Evolutionary conservation across 1,284 basidiomycete genomes (phyloP), one percentile per base, ranked within the genome.

Genomic region (Stereum hirsutum): DNA sequence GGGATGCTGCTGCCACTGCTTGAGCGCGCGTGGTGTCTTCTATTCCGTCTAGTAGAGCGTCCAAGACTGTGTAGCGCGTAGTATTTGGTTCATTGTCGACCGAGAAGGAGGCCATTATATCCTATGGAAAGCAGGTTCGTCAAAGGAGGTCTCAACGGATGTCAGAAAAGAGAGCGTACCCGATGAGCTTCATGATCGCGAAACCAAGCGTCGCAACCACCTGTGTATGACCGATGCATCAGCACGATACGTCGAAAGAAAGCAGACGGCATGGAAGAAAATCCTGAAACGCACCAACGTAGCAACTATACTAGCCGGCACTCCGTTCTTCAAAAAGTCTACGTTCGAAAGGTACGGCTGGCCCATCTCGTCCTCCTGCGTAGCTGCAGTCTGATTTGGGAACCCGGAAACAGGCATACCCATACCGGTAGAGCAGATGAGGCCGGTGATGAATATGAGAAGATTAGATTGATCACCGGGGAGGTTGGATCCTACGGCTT

Each of bases 381-480:
- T 90, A 19, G 93, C 90, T 35, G 89, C 91, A 43, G 89, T 92
- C 66, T 94, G 89, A 62, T 97, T 97, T 0, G 94, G 95, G 70
- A 99, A 98, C 5, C 95, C 95, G 47, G 89, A 93, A 27, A 98
- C 93, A 3, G 94, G 94, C 72, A 99, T 86, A 5, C 94, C 96
- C 95, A 99, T 99, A 1, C 95, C 96, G 3, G 91, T 76, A 24
- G 90, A 94, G 55, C 94, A 97, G 45, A 96, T 88, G 49, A 99
- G 68, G 2, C 81, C 91, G 7, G 93, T 98, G 38, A 90, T 77
- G 68, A 96, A 94, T 55, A 96, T 89, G 49, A 97, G 74, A 7
- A 96, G 65, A 55, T 91, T 81, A 47, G 77, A 70, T 52, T 85
- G 86, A 44, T 72, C 55, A 2, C 70, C 81, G 2, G 78, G 73